These are phyloP conservation scores for Aspergillus haitiensis DNA, from an alignment of 495 filamentous ascomycete genomes.

Conservation along the genomic window DNA sequence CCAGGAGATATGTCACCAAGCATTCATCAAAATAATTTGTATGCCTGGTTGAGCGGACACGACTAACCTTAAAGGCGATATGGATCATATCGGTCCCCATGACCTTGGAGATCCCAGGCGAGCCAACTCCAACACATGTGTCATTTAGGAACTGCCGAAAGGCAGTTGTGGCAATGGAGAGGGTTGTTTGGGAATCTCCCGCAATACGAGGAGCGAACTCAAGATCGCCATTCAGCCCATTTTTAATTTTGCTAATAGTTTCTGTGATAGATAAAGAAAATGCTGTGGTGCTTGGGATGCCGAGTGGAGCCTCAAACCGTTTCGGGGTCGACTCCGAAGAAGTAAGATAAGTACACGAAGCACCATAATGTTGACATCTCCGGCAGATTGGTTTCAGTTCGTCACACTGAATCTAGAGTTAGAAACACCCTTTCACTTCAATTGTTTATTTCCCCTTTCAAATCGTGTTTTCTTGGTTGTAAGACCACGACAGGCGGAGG, in stretches of 20 bases:
- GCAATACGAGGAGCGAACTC: not conserved
- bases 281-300: not conserved
- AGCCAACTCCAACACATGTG: constrained; percentile 33
- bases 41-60: not conserved
- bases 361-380: constrained; percentile 33
- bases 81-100: constrained; percentile 43
- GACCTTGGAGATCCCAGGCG: constrained; percentile 31
- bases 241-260: constrained; percentile 21
- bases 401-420: constrained; percentile 32
- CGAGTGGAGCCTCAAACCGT: not conserved
- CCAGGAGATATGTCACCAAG: not conserved
- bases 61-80: constrained; percentile 40
- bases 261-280: constrained; percentile 27
- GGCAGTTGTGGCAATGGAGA: constrained; percentile 25
- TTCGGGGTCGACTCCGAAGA: not conserved
- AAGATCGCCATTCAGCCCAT: constrained; percentile 14
- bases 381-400: constrained; percentile 35
- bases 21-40: not conserved
- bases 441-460: not conserved
- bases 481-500: not conserved
- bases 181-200: not conserved
- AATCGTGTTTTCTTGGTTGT: not conserved
- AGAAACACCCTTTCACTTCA: not conserved
- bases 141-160: constrained; percentile 37
- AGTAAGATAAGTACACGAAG: constrained; percentile 30